Evolutionary conservation across 2,329 filamentous ascomycete species (phyloP).

Genomic region (Periconia macrospinosa): DNA sequence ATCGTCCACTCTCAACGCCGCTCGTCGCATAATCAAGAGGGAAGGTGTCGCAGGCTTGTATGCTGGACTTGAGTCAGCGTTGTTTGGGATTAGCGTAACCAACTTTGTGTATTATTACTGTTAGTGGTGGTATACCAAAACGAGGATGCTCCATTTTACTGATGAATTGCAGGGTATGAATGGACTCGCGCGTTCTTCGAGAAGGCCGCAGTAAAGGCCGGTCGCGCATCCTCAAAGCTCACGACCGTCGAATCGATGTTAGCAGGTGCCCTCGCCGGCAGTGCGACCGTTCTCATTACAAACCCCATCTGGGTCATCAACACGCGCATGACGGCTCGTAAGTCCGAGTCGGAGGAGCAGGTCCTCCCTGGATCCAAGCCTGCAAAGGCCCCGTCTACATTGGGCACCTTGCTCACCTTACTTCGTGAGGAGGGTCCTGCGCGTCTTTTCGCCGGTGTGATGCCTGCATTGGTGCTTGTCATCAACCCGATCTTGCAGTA

Average conservation of each 20-base stretch:
- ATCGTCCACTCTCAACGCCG: conserved; percentile 79
- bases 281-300: conserved; percentile 90
- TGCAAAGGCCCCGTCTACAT: conserved; percentile 67
- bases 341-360: conserved; percentile 55
- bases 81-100: conserved; percentile 97
- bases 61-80: conserved; percentile 86
- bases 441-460: conserved; percentile 87
- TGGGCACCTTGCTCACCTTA: conserved; percentile 79
- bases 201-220: conserved; percentile 70
- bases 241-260: conserved; percentile 93
- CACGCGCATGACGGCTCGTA: conserved; percentile 93
- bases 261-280: conserved; percentile 89
- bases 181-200: conserved; percentile 91
- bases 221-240: conserved; percentile 76
- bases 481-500: conserved; percentile 99
- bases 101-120: conserved; percentile 99
- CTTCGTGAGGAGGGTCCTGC: conserved; percentile 80
- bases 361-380: conserved; percentile 45
- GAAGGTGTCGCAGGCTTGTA: conserved; percentile 91
- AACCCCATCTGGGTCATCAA: conserved; percentile 99
- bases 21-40: conserved; percentile 83
- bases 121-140: conserved; percentile 22
- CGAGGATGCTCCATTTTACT: conserved; percentile 1
- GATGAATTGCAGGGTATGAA: conserved; percentile 71
- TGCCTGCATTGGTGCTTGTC: conserved; percentile 89